Evolutionary conservation across 768 basidiomycete species (phyloP), one percentile per base, ranked within the genome.

Genomic region (Boletus reticuloceps): DNA sequence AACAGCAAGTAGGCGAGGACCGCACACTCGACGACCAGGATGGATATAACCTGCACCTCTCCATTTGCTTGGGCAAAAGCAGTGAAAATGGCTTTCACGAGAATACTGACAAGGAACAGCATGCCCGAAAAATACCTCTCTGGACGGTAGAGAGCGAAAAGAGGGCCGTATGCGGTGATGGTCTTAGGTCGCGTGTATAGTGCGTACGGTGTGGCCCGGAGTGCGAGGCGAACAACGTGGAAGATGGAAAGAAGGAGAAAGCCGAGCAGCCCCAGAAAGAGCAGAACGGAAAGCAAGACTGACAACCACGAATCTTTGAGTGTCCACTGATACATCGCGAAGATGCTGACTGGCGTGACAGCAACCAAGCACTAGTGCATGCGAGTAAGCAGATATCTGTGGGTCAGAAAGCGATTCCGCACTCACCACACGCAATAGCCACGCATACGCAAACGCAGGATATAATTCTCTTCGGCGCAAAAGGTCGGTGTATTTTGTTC

Each of bases 291-390:
- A 39, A 98, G 77, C 36, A 96, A 75, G 61, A 85, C 79, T 0
- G 93, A 82, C 3, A 96, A 77, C 87, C 91, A 93, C 0, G 94
- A 94, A 71, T 98, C 94, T 55, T 82, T 75, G 58, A 94, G 76
- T 1, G 89, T 91, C 91, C 94, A 98, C 69, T 98, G 94, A 69
- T 88, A 94, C 65, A 97, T 82, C 9, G 83, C 77, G 61, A 97
- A 91, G 58, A 89, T 82, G 58, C 84, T 71, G 55, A 93, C 74
- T 10, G 95, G 95, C 47, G 82, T 75, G 60, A 84, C 75, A 25
- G 78, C 72, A 43, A 91, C 70, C n/a, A 94, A 70, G 16, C 77
- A 82, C 86, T 88, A 56, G 14, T 50, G 32, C 13, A 50, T 11
- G 12, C 10, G 32, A 38, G 27, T 59, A 12, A 63, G 44, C 7